Evolutionary conservation across 2,329 filamentous ascomycete species (phyloP).

Genomic region (Mycocentrospora acerina): DNA sequence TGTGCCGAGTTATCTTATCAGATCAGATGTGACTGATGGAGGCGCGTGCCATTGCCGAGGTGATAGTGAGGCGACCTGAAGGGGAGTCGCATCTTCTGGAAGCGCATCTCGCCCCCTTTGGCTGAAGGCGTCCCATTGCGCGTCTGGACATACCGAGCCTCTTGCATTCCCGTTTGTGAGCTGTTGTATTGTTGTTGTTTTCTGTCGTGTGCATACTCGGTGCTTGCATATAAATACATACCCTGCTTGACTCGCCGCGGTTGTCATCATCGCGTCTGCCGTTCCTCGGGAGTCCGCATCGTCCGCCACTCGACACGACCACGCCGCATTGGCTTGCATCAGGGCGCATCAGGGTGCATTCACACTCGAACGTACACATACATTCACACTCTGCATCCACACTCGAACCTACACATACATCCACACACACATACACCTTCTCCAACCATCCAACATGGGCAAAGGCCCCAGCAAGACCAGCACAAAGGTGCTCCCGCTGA

Average conservation of each 20-base stretch:
- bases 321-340: no score
- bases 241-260: background rate
- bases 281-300: slow-evolving; percentile 7
- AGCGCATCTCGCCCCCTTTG: slow-evolving; percentile 8
- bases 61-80: no score
- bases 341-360: no score
- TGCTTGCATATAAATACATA: no score
- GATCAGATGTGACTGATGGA: slow-evolving; percentile 4
- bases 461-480: slow-evolving; percentile 37
- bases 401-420: no score
- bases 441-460: slow-evolving; percentile 29
- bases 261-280: background rate
- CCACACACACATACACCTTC: background rate
- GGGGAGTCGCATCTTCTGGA: slow-evolving; percentile 22
- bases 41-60: slow-evolving; percentile 4
- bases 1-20: slow-evolving; percentile 20
- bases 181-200: no score
- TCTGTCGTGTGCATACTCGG: no score
- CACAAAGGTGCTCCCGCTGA: slow-evolving; percentile 64
- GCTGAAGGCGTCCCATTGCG: no score
- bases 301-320: slow-evolving; percentile 7
- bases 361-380: no score
- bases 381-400: no score
- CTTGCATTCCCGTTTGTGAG: no score
- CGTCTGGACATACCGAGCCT: no score